Evolutionary conservation across 768 basidiomycete species (phyloP), one percentile per base, ranked within the genome.

Genomic region (Podaxis pistillaris): DNA sequence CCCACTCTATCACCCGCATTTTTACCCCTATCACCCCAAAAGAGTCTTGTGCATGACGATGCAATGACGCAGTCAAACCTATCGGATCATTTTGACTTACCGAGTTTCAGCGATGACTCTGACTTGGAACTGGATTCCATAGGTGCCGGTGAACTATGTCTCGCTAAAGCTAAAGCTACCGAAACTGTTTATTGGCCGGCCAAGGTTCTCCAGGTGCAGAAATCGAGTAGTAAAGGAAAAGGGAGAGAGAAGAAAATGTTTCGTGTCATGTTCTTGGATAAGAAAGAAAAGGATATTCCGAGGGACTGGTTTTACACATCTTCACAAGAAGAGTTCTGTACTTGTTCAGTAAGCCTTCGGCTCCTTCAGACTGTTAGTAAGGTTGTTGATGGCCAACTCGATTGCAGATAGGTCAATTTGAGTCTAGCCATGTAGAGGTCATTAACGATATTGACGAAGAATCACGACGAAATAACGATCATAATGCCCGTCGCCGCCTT

Each of bases 171-270:
- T 2, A 72, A 72, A 58, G 69, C 66, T 22, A 68, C 66, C n/a
- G 70, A 70, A 5, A 65, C 67, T 4, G 66, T 70, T 15, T 87
- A 86, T 67, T 93, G 91, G 91, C 89, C 91, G 2, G 91, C 87
- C 1, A 76, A 76, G 68, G 73, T 93, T 44, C 67, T 86, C 9
- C 75, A 67, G 0, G 46, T 55, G 46, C 40, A 62, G 26, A 37
- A 33, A 7, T 90, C 83, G 24, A 76, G 79, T 12, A 79, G 86
- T 4, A 74, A 59, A 44, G 36, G 40, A 13, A 62, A 49, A 26
- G 58, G 67, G 52, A 74, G 73, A n/a, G 69, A 72, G 41, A 78
- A 80, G 60, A 50, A 46, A 19, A 68, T 71, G 54, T 93, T 90
- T 70, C 69, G 65, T 24, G 74, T 90, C 5, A 72, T 76, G n/a